A percentile compares a stretch with the other conserved stretches of the same genome.
Evolutionary conservation across 805 yeast genomes (phyloP).

Genomic region (Hanseniaspora valbyensis): DNA sequence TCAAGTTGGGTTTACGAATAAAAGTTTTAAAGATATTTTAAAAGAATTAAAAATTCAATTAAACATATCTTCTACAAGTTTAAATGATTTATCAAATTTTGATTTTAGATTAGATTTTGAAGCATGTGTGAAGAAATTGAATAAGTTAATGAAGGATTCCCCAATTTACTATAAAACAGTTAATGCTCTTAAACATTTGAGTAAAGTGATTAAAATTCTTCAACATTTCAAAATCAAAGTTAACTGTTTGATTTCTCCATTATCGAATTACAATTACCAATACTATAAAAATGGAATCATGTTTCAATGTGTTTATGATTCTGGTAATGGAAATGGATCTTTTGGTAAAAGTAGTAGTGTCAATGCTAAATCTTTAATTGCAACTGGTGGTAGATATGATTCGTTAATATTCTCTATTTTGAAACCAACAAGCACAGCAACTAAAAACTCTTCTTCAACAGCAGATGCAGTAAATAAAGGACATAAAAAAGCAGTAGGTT

Average conservation of each 20-base stretch:
- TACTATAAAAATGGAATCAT: slow-evolving; percentile 74
- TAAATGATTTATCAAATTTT: slow-evolving; percentile 71
- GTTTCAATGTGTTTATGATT: slow-evolving; percentile 72
- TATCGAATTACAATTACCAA: slow-evolving; percentile 69
- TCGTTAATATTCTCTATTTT: slow-evolving; percentile 55
- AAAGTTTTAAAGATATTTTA: slow-evolving; percentile 48
- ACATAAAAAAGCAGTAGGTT: slow-evolving; percentile 66
- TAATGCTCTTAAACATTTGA: slow-evolving; percentile 49
- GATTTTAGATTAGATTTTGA: slow-evolving; percentile 65
- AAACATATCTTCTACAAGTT: slow-evolving; percentile 66
- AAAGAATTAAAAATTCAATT: slow-evolving; percentile 50
- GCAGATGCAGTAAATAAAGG: slow-evolving; percentile 13
- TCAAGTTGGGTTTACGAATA: slow-evolving; percentile 55
- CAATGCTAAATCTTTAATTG: slow-evolving; percentile 41
- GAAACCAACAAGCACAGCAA: slow-evolving; percentile 36
- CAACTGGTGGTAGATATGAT: slow-evolving; percentile 94
- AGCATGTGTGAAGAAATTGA: slow-evolving; percentile 49
- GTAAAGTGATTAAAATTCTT: slow-evolving; percentile 44
- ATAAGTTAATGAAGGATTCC: slow-evolving; percentile 63
- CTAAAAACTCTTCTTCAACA: slow-evolving; percentile 15
- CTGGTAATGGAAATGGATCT: not conserved
- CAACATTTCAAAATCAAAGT: slow-evolving; percentile 49
- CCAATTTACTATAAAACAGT: slow-evolving; percentile 53
- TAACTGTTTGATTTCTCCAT: slow-evolving; percentile 58
- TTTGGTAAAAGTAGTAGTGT: slow-evolving; percentile 30